Base-by-base conservation (phyloP, 1,284 basidiomycete genomes). In the Earliella scabrosa region DNA sequence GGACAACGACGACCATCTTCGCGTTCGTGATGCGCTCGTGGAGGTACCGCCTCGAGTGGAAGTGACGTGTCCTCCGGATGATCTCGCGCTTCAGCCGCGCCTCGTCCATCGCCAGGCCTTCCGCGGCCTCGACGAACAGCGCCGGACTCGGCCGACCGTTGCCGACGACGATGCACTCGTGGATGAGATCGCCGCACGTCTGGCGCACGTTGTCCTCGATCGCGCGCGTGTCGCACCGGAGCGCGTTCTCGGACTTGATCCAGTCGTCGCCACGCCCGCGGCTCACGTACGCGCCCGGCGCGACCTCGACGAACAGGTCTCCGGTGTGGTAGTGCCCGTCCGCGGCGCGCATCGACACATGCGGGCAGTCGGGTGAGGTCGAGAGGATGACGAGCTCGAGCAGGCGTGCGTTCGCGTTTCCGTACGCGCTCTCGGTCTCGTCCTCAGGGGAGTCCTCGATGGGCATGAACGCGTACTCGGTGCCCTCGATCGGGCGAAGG, bases 311-410 rank as follows among this genome's bases (percentile, higher is more conserved):
- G 75, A 90, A 90, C 23, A 90, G 73, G 68, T 90, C 87, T 7
- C 87, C 87, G 8, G 88, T 90, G 69, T 88, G 87, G 73, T 85
- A 88, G 61, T 87, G 76, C 2, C 87, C 86, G 67, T 90, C 86
- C 1, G 74, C 58, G 35, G 76, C 64, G 52, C 86, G 79, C 40
- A 88, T 73, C 1, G 82, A 81, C 9, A 52, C 34, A 64, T 86
- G 76, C 11, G 88, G 88, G 67, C 87, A 89, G 65, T 90, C 87
- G 21, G 74, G 75, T 6, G 87, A 88, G 44, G 82, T 77, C 2
- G 80, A 70, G 51, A 82, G 77, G 61, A 90, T 82, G 52, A 88
- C 82, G 36, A 90, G 76, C 63, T 90, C 88, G 54, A 83, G 75
- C 39, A 90, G 66, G 32, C 76, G 76, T 3, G 73, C 76, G 10